phyloP scores from a whole-genome alignment of 495 filamentous ascomycete species.

The Tuber indicum region DNA sequence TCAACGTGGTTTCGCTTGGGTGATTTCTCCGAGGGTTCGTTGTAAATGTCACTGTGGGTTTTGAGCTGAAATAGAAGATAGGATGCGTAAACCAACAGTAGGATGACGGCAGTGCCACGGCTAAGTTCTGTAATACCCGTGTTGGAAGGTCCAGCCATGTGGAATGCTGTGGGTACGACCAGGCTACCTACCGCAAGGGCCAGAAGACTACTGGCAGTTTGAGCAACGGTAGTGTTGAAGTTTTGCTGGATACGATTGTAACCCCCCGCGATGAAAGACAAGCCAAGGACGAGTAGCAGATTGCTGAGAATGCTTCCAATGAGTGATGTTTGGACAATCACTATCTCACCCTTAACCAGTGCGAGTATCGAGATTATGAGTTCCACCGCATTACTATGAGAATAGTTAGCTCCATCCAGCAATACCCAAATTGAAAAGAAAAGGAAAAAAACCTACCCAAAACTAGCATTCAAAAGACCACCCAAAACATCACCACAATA shows the following conservation, averaged over 20 bases:
- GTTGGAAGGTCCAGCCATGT: slow-evolving; percentile 45
- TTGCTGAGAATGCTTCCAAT: slow-evolving; percentile 90
- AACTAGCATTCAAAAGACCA: slow-evolving; percentile 78
- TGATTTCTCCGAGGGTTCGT: slow-evolving; percentile 62
- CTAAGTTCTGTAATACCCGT: slow-evolving; percentile 54
- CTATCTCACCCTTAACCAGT: slow-evolving; percentile 61
- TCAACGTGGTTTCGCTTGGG: slow-evolving; percentile 46
- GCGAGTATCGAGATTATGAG: slow-evolving; percentile 86
- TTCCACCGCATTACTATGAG: slow-evolving; percentile 74
- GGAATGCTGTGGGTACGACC: slow-evolving; percentile 85
- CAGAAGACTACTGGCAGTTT: slow-evolving; percentile 77
- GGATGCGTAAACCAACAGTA: slow-evolving; percentile 67
- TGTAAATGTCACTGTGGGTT: slow-evolving; percentile 69
- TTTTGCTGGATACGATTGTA: slow-evolving; percentile 71
- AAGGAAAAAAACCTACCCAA: slow-evolving; percentile 55
- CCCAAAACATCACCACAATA: slow-evolving; percentile 80
- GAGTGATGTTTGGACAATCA: slow-evolving; percentile 87
- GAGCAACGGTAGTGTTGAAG: slow-evolving; percentile 91
- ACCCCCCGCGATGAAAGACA: slow-evolving; percentile 89
- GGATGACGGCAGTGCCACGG: slow-evolving; percentile 66
- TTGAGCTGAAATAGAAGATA: slow-evolving; percentile 80
- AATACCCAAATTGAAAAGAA: neutral
- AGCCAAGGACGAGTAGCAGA: slow-evolving; percentile 81
- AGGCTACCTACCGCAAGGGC: slow-evolving; percentile 71
- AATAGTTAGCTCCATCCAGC: slow-evolving; percentile 4